Percentiles rank a stretch among this genome's conserved stretches.
phyloP scores from a whole-genome alignment of 192 early-diverging fungal species.

The Rhizophagus prolifer region DNA sequence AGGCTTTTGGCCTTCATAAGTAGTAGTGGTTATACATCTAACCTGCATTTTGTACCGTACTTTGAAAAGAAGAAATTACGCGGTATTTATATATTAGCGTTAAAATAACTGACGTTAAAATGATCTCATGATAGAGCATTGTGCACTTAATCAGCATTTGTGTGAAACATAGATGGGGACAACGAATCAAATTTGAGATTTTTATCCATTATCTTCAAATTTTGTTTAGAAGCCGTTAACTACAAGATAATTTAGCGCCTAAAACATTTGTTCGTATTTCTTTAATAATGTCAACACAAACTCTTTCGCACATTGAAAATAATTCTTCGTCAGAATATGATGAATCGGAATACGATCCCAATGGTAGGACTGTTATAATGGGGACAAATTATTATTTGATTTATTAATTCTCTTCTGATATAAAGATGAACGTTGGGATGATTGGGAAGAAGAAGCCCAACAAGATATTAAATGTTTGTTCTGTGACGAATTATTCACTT shows the following conservation, averaged over 20 bases:
- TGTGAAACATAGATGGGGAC: too few species aligned
- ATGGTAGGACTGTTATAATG: neutral
- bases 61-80: too few species aligned
- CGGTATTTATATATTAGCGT: too few species aligned
- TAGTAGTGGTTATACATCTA: neutral
- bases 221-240: too few species aligned
- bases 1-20: conserved; percentile 73
- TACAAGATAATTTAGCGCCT: too few species aligned
- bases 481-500: conserved; percentile 55
- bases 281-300: neutral
- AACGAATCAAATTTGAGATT: too few species aligned
- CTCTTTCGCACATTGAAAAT: neutral
- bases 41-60: neutral
- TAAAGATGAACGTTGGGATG: conserved; percentile 49
- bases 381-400: neutral
- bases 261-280: neutral
- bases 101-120: too few species aligned
- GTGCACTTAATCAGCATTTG: too few species aligned
- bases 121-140: too few species aligned
- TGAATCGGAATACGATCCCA: conserved; percentile 25
- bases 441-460: conserved; percentile 64
- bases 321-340: conserved; percentile 9
- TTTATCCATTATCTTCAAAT: too few species aligned
- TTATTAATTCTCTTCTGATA: neutral
- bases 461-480: conserved; percentile 69